A percentile compares a stretch with the other conserved stretches of the same genome.
These are phyloP conservation scores for Podospora bellae-mahoneyi DNA, from an alignment of 495 filamentous ascomycete species.

Conservation along the genomic window DNA sequence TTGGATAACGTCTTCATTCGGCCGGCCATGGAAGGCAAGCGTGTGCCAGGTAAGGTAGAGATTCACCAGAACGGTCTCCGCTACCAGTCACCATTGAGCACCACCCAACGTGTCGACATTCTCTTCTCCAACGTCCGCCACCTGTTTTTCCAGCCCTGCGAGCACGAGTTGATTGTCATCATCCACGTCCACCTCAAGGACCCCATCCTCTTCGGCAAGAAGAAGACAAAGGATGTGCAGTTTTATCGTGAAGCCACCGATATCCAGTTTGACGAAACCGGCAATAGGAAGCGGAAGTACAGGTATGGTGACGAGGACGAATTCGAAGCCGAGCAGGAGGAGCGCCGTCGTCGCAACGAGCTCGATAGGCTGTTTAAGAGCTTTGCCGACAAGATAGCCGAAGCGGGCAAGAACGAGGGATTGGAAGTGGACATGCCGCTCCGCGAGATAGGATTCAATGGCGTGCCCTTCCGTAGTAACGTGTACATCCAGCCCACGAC, in stretches of 20 bases:
- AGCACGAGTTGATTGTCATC: conserved; percentile 93
- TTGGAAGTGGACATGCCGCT: conserved; percentile 94
- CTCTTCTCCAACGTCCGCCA: conserved; percentile 99
- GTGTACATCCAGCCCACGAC: conserved; percentile 94
- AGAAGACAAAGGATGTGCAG: conserved; percentile 95
- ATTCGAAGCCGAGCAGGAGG: conserved; percentile 97
- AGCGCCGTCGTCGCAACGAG: conserved; percentile 81
- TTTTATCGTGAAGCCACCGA: conserved; percentile 98
- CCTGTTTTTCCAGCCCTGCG: conserved; percentile 96
- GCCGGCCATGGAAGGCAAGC: conserved; percentile 91
- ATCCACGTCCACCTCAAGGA: conserved; percentile 98
- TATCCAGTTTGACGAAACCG: conserved; percentile 98
- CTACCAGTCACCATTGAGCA: conserved; percentile 82
- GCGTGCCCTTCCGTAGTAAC: conserved; percentile 91
- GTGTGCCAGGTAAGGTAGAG: conserved; percentile 89
- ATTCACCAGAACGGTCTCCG: conserved; percentile 99
- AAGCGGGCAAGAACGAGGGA: conserved; percentile 77
- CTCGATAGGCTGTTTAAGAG: conserved; percentile 93
- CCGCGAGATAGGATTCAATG: conserved; percentile 92
- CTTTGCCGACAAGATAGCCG: conserved; percentile 96
- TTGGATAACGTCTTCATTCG: conserved; percentile 92
- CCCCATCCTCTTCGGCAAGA: conserved; percentile 93
- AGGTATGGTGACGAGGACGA: conserved; percentile 99
- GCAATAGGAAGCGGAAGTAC: conserved; percentile 94
- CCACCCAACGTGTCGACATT: conserved; percentile 80